A percentile compares a stretch with the other conserved stretches of the same genome.
These are phyloP conservation scores for Leccinum arenicola DNA, from an alignment of 768 basidiomycete species.

Conservation along the genomic window DNA sequence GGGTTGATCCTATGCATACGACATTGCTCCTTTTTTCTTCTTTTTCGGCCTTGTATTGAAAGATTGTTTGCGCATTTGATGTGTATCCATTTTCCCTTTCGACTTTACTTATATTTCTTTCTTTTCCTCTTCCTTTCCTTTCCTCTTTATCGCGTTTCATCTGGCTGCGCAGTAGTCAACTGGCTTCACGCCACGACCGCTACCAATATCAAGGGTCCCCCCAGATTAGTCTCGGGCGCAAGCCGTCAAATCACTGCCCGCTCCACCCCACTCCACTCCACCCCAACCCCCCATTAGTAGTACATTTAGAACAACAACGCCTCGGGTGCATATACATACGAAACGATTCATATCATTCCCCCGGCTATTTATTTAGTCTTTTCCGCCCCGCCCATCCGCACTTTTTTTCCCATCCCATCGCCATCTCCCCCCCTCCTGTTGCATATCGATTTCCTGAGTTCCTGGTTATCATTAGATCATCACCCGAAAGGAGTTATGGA, in stretches of 20 bases:
- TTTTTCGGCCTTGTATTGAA: not conserved
- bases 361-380: not conserved
- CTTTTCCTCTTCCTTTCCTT: not conserved
- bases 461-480: not conserved
- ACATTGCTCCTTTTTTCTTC: not conserved
- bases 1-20: not conserved
- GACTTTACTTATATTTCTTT: not conserved
- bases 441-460: not conserved
- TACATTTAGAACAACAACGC: not conserved
- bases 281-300: not conserved
- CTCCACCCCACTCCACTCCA: not conserved
- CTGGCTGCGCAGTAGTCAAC: not conserved
- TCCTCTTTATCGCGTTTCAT: not conserved
- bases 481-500: not conserved
- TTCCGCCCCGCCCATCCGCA: not conserved
- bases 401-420: not conserved
- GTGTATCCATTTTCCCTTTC: not conserved
- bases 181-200: slow-evolving; percentile 2
- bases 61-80: not conserved
- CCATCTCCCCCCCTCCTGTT: not conserved
- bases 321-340: not conserved
- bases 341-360: not conserved
- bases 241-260: not conserved
- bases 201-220: slow-evolving; percentile 5
- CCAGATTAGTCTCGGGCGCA: not conserved